Base-by-base conservation (phyloP, 1,284 basidiomycete genomes). In the Takashimella koratensis region DNA sequence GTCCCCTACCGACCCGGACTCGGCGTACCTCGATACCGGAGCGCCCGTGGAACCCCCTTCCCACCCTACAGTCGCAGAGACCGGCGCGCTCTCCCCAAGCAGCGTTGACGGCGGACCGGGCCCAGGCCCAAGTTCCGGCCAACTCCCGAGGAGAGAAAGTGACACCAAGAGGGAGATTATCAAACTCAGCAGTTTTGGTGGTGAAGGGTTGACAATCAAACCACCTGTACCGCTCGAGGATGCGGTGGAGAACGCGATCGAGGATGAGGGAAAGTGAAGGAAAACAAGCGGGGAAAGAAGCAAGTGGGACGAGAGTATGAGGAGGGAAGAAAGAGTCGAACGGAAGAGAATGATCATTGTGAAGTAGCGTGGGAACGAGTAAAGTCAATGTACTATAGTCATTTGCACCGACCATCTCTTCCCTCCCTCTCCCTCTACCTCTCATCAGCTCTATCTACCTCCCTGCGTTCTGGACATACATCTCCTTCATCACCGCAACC, bases 11-110 rank as follows among this genome's bases (percentile, higher is more conserved):
- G 45, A 46, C 19, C 30, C 30, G 8, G 16, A 8, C 16, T 25
- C 23, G 26, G 19, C 21, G 11, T 25, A 6, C 21, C 19, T 45
- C 51, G 16, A 52, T 36, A 8, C 30, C 30, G 30, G 30, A 8
- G 30, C 30, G 16, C 30, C 30, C 30, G 30, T 36, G 30, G 30
- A 36, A 16, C 30, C 30, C 8, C 30, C 68, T 3, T 59, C 60
- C 2, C 62, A 66, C 54, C 72, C 72, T 6, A 74, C 72, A 2
- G 60, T 74, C n/a, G 72, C 72, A 11, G 72, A 74, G 54, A 74
- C 72, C 13, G 71, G 71, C n/a, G 42, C 54, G 11, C 43, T 60
- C 13, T 22, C 47, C 10, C n/a, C 48, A 8, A 44, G 23, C 4
- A 42, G 52, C 2, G 43, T 36, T 16, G 49, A 53, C 1, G 48